A percentile compares a stretch with the other conserved stretches of the same genome.
These are phyloP conservation scores for Macadamia tetraphylla DNA, from an alignment of 164 flowering plant genomes.

Conservation along the genomic window DNA sequence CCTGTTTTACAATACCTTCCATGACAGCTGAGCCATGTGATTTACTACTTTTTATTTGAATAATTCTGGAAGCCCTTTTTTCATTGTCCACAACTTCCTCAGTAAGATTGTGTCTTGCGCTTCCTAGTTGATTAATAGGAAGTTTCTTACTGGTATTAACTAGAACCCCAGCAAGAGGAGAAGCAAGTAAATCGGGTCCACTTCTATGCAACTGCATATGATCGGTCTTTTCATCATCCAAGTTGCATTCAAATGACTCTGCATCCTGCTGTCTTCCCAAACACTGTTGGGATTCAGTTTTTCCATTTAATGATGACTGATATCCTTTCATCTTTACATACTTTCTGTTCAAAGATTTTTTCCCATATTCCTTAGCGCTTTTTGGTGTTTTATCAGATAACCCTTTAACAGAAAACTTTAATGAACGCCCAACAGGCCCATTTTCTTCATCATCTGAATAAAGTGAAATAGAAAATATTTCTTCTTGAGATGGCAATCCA, in stretches of 20 bases:
- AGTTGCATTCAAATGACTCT: slow-evolving; percentile 28
- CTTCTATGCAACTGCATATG: slow-evolving; percentile 27
- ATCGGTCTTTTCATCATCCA: slow-evolving; percentile 38
- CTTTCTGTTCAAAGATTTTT: slow-evolving; percentile 54
- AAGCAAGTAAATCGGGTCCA: slow-evolving; percentile 25
- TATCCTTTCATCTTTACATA: slow-evolving; percentile 49
- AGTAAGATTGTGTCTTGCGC: slow-evolving; percentile 37
- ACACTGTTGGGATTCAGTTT: slow-evolving; percentile 27
- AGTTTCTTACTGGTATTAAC: slow-evolving; percentile 33
- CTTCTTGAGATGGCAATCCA: slow-evolving; percentile 91
- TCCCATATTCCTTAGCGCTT: slow-evolving; percentile 59
- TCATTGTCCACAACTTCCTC: slow-evolving; percentile 43
- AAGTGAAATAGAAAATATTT: slow-evolving; percentile 76
- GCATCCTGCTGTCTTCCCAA: slow-evolving; percentile 32
- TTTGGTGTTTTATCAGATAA: slow-evolving; percentile 58
- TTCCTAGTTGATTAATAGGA: slow-evolving; percentile 52
- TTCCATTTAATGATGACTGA: slow-evolving; percentile 24
- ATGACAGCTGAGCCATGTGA: slow-evolving; percentile 30
- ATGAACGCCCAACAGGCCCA: slow-evolving; percentile 55
- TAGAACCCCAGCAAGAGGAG: slow-evolving; percentile 35
- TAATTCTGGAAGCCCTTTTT: slow-evolving; percentile 31
- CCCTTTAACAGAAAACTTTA: slow-evolving; percentile 78
- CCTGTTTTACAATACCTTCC: slow-evolving; percentile 39
- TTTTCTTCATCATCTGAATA: slow-evolving; percentile 91
- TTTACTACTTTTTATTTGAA: slow-evolving; percentile 42